Conservation (phyloP, 2,329 filamentous ascomycete genomes). For the Xylaria sp. region DNA sequence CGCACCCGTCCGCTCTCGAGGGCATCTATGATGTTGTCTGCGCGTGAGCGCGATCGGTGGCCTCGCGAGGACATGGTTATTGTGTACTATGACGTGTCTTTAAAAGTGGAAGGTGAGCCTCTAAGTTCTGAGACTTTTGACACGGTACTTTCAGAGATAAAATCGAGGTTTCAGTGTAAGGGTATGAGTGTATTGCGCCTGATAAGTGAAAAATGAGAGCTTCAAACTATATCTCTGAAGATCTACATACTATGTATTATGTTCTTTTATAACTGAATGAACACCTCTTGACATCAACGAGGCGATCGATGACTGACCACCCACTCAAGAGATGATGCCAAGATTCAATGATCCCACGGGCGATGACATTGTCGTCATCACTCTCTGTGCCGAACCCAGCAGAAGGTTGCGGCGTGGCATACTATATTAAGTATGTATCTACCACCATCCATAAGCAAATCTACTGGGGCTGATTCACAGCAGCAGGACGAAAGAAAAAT, state of each 20-base stretch:
- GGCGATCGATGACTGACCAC: conserved; percentile 6
- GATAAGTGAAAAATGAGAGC: background rate
- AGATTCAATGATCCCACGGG: background rate
- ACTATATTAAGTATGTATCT: no score
- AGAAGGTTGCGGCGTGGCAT: background rate
- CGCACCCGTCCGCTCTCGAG: conserved; percentile 15
- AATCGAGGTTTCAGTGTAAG: no score
- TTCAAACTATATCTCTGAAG: background rate
- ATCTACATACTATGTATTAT: background rate
- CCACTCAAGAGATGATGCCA: background rate
- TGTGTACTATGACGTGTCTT: no score
- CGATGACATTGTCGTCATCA: background rate
- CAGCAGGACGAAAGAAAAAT: background rate
- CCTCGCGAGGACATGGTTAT: conserved; percentile 15
- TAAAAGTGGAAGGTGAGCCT: no score
- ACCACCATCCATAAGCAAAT: background rate
- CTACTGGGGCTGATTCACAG: background rate
- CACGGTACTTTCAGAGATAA: no score
- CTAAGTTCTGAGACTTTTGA: no score
- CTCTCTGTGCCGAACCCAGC: background rate
- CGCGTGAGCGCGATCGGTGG: conserved; percentile 18
- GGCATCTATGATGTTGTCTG: conserved; percentile 15
- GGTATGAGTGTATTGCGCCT: background rate
- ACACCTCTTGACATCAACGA: background rate
- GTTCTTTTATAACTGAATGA: background rate